Evolutionary conservation across 78 protist species (phyloP).

Genomic region (Reticulomyxa filosa): DNA sequence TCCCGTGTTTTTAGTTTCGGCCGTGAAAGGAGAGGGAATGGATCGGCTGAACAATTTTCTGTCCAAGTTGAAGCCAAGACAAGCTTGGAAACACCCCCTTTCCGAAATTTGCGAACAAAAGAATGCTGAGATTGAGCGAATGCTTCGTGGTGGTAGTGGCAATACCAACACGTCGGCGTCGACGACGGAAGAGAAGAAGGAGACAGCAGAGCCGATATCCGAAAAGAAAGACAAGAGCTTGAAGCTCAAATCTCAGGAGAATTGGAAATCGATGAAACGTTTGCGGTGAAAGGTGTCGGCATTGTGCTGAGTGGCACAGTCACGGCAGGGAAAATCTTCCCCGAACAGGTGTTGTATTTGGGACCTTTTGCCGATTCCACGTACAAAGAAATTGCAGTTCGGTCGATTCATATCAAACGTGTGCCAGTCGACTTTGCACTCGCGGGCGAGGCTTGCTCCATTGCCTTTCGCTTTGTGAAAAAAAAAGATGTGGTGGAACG

Average conservation of each 20-base stretch:
- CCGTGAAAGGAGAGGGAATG: not conserved
- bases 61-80: not conserved
- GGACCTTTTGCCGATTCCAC: not conserved
- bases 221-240: no score
- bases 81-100: slow-evolving; percentile 4
- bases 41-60: not conserved
- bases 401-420: not conserved
- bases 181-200: no score
- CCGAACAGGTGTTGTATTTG: not conserved
- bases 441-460: slow-evolving; percentile 2
- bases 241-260: not conserved
- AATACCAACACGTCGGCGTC: no score
- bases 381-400: not conserved
- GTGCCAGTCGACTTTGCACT: not conserved
- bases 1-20: not conserved
- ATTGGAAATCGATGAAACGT: not conserved
- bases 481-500: not conserved
- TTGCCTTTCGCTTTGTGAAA: not conserved
- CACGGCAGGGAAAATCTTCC: not conserved
- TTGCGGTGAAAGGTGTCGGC: not conserved
- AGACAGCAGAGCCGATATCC: no score
- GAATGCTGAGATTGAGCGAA: no score
- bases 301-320: not conserved
- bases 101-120: no score
- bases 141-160: no score